Percentiles rank a stretch among this genome's conserved stretches.
Conservation (phyloP, 441 rosid species). For the Gossypium schwendimanii region DNA sequence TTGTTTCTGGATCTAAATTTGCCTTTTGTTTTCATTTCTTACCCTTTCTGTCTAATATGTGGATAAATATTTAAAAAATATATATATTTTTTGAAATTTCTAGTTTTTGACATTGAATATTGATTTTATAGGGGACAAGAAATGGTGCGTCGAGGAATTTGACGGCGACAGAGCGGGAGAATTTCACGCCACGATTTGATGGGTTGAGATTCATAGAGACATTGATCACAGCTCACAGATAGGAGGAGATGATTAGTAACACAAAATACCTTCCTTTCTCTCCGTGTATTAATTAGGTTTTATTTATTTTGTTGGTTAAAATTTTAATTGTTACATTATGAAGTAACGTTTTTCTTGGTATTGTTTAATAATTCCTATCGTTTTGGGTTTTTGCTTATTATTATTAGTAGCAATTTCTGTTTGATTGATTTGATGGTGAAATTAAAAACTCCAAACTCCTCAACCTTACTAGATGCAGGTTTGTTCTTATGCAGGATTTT, state of each 20-base stretch:
- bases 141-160: conserved; percentile 2
- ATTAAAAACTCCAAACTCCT: too few relatives aligned
- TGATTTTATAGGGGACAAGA: conserved; percentile 19
- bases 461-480: too few relatives aligned
- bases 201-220: conserved; percentile 91
- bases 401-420: too few relatives aligned
- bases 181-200: conserved; percentile 70
- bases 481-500: too few relatives aligned
- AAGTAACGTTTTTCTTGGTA: neutral
- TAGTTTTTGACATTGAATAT: neutral
- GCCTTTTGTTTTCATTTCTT: neutral
- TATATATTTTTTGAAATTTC: neutral
- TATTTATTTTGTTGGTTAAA: neutral
- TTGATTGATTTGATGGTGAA: neutral
- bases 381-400: neutral
- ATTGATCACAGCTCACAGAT: conserved; percentile 80
- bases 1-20: neutral
- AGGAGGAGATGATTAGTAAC: neutral
- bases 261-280: neutral
- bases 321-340: neutral
- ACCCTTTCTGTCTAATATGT: neutral
- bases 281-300: neutral
- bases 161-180: conserved; percentile 29
- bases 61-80: neutral
- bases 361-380: neutral